These are phyloP conservation scores for Pythium grandisporangium DNA, from an alignment of 352 stramenopile genomes.

Conservation along the genomic window DNA sequence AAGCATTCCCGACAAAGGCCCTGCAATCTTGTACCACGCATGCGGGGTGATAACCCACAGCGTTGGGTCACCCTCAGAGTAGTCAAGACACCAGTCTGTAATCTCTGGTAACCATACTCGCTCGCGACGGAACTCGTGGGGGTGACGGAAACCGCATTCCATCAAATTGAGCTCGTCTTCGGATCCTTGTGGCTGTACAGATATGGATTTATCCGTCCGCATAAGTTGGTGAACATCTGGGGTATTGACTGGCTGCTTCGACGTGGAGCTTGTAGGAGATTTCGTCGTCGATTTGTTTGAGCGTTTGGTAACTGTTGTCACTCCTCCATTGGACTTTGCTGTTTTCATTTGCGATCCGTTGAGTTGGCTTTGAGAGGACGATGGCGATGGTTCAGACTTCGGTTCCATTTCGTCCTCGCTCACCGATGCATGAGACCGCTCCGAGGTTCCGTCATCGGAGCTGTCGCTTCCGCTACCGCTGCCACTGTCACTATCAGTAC, in stretches of 20 bases:
- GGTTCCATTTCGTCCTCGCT: not conserved
- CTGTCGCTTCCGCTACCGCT: slow-evolving; percentile 20
- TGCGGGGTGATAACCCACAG: slow-evolving; percentile 78
- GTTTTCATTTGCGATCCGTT: no score
- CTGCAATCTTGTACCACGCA: slow-evolving; percentile 83
- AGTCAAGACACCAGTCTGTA: slow-evolving; percentile 83
- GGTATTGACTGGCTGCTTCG: slow-evolving; percentile 22
- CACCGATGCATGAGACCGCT: no score
- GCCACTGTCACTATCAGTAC: slow-evolving; percentile 46
- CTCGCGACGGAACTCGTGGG: slow-evolving; percentile 38
- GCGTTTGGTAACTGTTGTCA: no score
- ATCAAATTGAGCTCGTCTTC: slow-evolving; percentile 66
- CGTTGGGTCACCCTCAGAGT: slow-evolving; percentile 75
- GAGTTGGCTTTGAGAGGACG: not conserved
- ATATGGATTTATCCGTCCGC: slow-evolving; percentile 48
- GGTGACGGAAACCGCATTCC: slow-evolving; percentile 74
- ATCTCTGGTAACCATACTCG: slow-evolving; percentile 81
- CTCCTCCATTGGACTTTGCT: no score
- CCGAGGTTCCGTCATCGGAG: slow-evolving; percentile 22
- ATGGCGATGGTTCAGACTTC: slow-evolving; percentile 1
- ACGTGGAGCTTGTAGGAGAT: not conserved
- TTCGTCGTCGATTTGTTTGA: slow-evolving; percentile 3
- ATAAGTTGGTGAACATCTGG: slow-evolving; percentile 66
- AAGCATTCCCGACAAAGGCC: slow-evolving; percentile 62
- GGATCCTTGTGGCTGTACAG: slow-evolving; percentile 34